These are phyloP conservation scores for Rhytidiadelphus loreus DNA, from an alignment of 225 moss, liverwort and hornwort species.

Conservation along the genomic window DNA sequence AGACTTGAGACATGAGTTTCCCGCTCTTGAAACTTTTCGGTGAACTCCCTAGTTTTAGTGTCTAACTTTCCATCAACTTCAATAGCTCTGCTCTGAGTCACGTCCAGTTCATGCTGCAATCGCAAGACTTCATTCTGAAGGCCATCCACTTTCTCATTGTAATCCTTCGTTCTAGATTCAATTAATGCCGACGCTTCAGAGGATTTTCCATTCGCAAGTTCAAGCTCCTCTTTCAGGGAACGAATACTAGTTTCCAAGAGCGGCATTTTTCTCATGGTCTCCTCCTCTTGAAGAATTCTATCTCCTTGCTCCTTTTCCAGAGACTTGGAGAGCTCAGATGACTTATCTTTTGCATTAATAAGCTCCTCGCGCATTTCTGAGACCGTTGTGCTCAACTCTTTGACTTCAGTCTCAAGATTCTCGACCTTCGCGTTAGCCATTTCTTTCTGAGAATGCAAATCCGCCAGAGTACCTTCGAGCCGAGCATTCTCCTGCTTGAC, in stretches of 20 bases:
- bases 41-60: constrained; percentile 18
- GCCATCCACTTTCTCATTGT: neutral
- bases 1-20: constrained; percentile 8
- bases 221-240: constrained; percentile 13
- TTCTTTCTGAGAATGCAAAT: constrained; percentile 6
- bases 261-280: neutral
- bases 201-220: neutral
- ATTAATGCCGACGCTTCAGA: neutral
- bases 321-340: constrained; percentile 6
- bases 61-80: constrained; percentile 1
- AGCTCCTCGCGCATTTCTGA: constrained; percentile 18
- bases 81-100: constrained; percentile 2
- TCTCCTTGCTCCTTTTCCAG: constrained; percentile 18
- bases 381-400: constrained; percentile 1
- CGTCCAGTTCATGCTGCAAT: constrained; percentile 17
- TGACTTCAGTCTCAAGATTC: constrained; percentile 4
- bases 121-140: constrained; percentile 3
- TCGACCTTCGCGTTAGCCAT: neutral
- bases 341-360: neutral
- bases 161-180: constrained; percentile 15
- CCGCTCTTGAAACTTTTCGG: constrained; percentile 11
- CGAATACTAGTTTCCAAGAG: constrained; percentile 4
- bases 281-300: neutral
- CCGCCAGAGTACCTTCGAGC: constrained; percentile 7
- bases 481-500: constrained; percentile 21